These are phyloP conservation scores for Pittosporum tobira DNA, from an alignment of 129 eudicot species.

Conservation along the genomic window DNA sequence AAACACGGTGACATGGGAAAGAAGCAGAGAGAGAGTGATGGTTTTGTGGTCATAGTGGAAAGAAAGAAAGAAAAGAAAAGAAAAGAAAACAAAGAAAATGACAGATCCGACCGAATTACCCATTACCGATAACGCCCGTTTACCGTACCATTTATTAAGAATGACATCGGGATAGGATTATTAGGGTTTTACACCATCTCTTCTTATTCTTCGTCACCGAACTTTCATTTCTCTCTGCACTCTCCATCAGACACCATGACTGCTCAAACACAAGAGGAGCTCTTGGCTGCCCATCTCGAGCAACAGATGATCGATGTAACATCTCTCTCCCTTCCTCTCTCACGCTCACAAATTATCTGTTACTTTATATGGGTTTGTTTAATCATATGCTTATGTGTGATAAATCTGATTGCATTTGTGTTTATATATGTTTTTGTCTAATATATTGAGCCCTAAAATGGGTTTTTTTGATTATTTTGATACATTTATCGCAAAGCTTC, in stretches of 20 bases:
- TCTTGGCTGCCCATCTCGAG: conserved; percentile 75
- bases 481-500: no score
- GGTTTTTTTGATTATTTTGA: no score
- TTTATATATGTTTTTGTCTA: background rate
- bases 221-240: background rate
- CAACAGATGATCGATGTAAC: conserved; percentile 70
- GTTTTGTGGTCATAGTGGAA: no score
- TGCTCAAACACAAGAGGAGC: conserved; percentile 71
- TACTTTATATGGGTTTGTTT: background rate
- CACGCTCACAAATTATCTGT: no score
- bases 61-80: no score
- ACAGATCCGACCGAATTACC: no score
- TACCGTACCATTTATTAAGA: background rate
- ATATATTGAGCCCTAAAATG: no score
- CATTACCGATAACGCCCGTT: background rate
- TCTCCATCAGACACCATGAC: conserved; percentile 39
- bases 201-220: background rate
- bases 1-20: no score
- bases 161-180: background rate
- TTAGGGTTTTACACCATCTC: background rate
- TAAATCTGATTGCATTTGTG: background rate
- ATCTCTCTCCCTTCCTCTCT: background rate
- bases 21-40: no score
- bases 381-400: background rate
- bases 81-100: no score